Evolutionary conservation across 495 filamentous ascomycete species (phyloP).

Genomic region (Lophiotrema nucula): DNA sequence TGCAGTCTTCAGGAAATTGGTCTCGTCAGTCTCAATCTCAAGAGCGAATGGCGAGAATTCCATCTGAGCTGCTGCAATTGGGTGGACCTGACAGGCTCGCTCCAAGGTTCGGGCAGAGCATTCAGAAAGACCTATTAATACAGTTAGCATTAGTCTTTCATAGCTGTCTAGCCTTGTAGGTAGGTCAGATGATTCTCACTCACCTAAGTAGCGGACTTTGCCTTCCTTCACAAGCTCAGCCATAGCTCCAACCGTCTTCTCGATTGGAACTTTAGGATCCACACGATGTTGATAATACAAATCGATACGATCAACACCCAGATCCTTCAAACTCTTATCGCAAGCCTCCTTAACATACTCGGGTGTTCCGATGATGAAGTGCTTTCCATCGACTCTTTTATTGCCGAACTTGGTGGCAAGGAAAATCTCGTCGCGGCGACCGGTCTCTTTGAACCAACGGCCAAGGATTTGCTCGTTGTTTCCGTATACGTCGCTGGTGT

Average conservation of each 20-base stretch:
- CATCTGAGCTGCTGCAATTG: slow-evolving; percentile 58
- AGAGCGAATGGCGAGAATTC: slow-evolving; percentile 61
- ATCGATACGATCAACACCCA: slow-evolving; percentile 56
- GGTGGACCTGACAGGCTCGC: slow-evolving; percentile 57
- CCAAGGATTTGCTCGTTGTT: slow-evolving; percentile 51
- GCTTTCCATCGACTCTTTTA: slow-evolving; percentile 23
- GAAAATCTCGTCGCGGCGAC: slow-evolving; percentile 54
- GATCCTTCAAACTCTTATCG: slow-evolving; percentile 51
- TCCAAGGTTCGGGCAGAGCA: slow-evolving; percentile 55
- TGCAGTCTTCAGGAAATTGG: slow-evolving; percentile 52
- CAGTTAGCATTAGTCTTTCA: too few relatives aligned
- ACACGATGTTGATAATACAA: slow-evolving; percentile 63
- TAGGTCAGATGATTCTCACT: too few relatives aligned
- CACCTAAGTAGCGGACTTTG: background rate
- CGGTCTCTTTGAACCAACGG: slow-evolving; percentile 55
- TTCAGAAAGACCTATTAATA: slow-evolving; percentile 61
- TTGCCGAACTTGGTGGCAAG: slow-evolving; percentile 57
- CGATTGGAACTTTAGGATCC: slow-evolving; percentile 57
- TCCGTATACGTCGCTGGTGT: slow-evolving; percentile 39
- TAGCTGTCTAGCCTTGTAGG: too few relatives aligned
- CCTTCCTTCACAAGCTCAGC: slow-evolving; percentile 31
- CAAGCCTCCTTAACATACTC: slow-evolving; percentile 54
- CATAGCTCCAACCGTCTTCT: slow-evolving; percentile 59
- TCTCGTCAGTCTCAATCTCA: slow-evolving; percentile 54
- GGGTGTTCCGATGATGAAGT: slow-evolving; percentile 48